Evolutionary conservation across 2,329 filamentous ascomycete species (phyloP), one percentile per base, ranked within the genome.

Genomic region (Fusarium sp.): DNA sequence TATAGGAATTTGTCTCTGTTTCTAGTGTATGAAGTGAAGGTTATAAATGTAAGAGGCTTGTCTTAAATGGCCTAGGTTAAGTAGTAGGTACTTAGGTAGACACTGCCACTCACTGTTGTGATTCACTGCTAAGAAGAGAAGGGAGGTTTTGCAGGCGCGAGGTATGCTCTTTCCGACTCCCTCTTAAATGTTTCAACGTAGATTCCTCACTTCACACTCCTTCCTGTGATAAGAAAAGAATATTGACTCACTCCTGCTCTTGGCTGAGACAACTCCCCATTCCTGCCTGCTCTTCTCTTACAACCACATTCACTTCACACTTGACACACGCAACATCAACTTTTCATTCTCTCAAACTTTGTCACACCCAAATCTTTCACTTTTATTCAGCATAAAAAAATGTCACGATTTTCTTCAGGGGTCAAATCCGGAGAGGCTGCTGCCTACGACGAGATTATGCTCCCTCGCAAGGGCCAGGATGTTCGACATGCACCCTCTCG

Each of bases 361-460:
- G 39, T 13, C n/a, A 17, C 13, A 37, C 7, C 35, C 17, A 5
- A 23, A 27, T 23, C 27, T 35, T 27, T 30, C 32, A 19, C 17
- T 8, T 20, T 7, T 11, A 19, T 40, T 11, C 37, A 20, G 9
- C 15, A 27, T 20, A 33, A 47, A 23, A 23, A 23, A 27, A 73
- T 73, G 71, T 37, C 62, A 4, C 40, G 43, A 40, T 41, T 56
- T 32, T 55, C 55, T 19, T 54, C 53, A n/a, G 48, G 56, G 3
- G 22, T 67, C 10, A 75, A 71, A 41, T 57, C 73, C n/a, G 72
- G 67, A 47, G 73, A 72, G 19, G n/a, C 59, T 15, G 70, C 74
- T 4, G 70, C 70, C 19, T 76, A 77, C 54, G 73, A 78, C 22
- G 75, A 78, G 45, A 68, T 77, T 46, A 49, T 71, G 48, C 65